phyloP scores from a whole-genome alignment of 208 protist genomes.

The Lotmaria passim region DNA sequence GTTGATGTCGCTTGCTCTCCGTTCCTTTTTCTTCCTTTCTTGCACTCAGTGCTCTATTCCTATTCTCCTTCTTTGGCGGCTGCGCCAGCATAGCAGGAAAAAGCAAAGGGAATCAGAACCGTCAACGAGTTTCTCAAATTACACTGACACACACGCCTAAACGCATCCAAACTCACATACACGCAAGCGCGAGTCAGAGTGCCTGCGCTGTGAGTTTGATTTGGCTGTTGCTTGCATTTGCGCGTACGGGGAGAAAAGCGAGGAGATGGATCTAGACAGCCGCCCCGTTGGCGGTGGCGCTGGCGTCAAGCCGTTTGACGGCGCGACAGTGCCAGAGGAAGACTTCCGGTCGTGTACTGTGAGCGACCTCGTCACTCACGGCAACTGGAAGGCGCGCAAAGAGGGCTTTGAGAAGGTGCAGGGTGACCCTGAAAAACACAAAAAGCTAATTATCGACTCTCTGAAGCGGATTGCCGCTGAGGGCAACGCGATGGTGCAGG shows the following conservation, averaged over 20 bases:
- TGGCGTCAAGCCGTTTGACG: conserved; percentile 28
- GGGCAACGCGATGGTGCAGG: conserved; percentile 65
- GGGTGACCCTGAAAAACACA: conserved; percentile 33
- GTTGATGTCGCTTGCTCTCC: too few species aligned
- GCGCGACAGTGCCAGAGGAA: conserved; percentile 28
- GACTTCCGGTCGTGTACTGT: conserved; percentile 60
- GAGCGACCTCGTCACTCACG: conserved; percentile 54
- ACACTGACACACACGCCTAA: too few species aligned
- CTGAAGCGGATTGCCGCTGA: conserved; percentile 47
- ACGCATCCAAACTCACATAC: too few species aligned
- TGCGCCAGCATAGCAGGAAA: too few species aligned
- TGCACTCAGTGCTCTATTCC: too few species aligned
- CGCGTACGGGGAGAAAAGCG: too few species aligned
- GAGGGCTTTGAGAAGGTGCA: conserved; percentile 63
- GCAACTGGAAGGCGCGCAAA: conserved; percentile 83
- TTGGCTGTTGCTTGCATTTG: neutral
- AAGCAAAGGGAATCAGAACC: too few species aligned
- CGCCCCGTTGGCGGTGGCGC: conserved; percentile 41
- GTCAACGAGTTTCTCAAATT: too few species aligned
- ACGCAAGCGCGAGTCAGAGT: too few species aligned
- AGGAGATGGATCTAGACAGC: conserved; percentile 50
- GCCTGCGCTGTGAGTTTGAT: too few species aligned
- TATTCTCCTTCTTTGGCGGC: too few species aligned
- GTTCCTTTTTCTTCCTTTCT: too few species aligned
- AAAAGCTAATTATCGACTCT: conserved; percentile 43